Base-by-base conservation (phyloP, 129 eudicot species). In the Artemisia argyi region DNA sequence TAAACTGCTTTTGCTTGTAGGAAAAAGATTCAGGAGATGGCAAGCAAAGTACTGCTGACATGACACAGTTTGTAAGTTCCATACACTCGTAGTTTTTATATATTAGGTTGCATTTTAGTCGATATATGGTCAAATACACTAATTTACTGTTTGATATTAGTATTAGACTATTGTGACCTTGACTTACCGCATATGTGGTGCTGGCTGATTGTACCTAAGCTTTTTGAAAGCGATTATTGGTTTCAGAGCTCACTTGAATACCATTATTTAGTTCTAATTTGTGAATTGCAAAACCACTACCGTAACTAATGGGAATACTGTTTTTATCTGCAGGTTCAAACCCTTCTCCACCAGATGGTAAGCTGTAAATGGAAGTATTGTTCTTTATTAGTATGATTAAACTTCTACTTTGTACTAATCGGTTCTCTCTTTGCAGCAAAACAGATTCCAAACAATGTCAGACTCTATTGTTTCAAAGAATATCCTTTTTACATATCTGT, bases 271-370 rank as follows among this genome's bases (percentile, higher is more conserved):
- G 15, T 54, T 63, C n/a, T 49, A 26, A 62, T 35, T 66, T 16
- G 52, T 55, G 39, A 32, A n/a, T 53, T 73, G 62, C 58, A 60
- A 60, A 52, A 13, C 30, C 46, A 14, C 3, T 1, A 65, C 61
- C 8, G 1, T 71, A 52, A 78, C 77, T 78, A 55, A 71, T 48
- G 2, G 12, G 11, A 63, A 44, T 51, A 42, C 65, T 60, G 13
- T 70, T 68, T 28, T 28, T 28, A 3, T 26, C 44, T 74, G 68
- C 97, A 91, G 77, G 87, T 91, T 35, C 97, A 91, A 78, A 88
- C 83, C 75, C 94, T 91, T 57, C 97, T 91, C 56, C 95, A 82
- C 65, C 97, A 91, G 77, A 91, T 91, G 97, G 97, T 87, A 75
- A 83, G 84, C 47, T 18, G 19, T 49, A 47, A 66, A 16, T 57